Percentiles rank a stretch among this genome's conserved stretches.
Evolutionary conservation across 192 early-diverging fungal species (phyloP).

Genomic region (Linderina pennispora): DNA sequence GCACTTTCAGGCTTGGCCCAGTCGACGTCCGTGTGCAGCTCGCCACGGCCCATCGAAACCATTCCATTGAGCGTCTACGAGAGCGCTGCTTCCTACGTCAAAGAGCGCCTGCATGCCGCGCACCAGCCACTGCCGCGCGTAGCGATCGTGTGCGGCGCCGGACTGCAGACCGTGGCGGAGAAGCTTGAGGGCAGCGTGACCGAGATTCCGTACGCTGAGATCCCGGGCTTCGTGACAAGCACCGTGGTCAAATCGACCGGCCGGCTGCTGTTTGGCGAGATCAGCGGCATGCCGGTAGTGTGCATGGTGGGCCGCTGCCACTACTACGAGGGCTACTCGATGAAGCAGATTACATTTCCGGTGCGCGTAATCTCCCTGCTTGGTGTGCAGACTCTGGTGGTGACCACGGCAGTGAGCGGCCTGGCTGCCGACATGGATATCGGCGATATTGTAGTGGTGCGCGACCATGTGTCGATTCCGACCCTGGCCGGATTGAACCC

Average conservation of each 20-base stretch:
- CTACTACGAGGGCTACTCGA: slow-evolving; percentile 82
- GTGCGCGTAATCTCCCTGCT: slow-evolving; percentile 80
- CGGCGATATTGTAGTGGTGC: slow-evolving; percentile 79
- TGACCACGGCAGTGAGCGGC: slow-evolving; percentile 85
- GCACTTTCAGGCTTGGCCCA: too few species aligned
- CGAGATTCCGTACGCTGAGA: slow-evolving; percentile 68
- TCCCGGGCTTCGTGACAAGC: slow-evolving; percentile 79
- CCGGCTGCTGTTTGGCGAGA: slow-evolving; percentile 71
- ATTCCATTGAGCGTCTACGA: slow-evolving; percentile 48
- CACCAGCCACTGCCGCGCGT: slow-evolving; percentile 56
- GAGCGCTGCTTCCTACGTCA: slow-evolving; percentile 43
- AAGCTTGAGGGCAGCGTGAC: slow-evolving; percentile 53
- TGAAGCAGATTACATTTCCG: slow-evolving; percentile 75
- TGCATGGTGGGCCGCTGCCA: slow-evolving; percentile 90
- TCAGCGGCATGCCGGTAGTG: slow-evolving; percentile 64
- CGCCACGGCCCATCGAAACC: slow-evolving; percentile 33
- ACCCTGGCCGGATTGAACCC: slow-evolving; percentile 71
- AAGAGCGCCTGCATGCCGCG: slow-evolving; percentile 24
- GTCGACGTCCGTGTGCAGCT: too few species aligned
- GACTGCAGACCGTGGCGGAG: slow-evolving; percentile 74
- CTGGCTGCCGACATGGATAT: slow-evolving; percentile 68
- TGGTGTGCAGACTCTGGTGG: slow-evolving; percentile 66
- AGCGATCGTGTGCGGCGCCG: slow-evolving; percentile 79
- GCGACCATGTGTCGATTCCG: slow-evolving; percentile 74
- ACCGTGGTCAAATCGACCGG: slow-evolving; percentile 47